A percentile compares a stretch with the other conserved stretches of the same genome.
Conservation (phyloP, 139 green algal genomes). For the Protoeuglena noctilucae region DNA sequence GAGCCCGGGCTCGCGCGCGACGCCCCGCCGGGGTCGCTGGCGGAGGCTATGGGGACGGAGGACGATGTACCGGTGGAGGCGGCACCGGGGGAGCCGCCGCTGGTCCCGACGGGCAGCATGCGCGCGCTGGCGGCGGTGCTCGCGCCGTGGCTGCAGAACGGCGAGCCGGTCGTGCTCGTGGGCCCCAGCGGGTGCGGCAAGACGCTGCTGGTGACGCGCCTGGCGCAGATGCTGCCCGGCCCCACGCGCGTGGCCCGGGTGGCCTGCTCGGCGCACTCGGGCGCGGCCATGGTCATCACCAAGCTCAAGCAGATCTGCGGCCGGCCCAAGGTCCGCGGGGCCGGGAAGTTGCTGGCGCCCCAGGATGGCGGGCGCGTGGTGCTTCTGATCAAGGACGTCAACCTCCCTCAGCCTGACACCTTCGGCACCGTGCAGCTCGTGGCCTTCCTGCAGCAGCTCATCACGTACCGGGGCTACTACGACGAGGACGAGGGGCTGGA, state of each 20-base stretch:
- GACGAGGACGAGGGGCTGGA: constrained; percentile 41
- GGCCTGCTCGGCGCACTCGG: constrained; percentile 58
- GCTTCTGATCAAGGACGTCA: constrained; percentile 54
- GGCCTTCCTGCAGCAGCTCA: constrained; percentile 62
- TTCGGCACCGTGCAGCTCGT: constrained; percentile 63
- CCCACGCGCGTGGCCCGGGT: constrained; percentile 27
- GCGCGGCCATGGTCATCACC: constrained; percentile 44
- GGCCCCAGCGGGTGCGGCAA: constrained; percentile 43
- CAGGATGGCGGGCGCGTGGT: constrained; percentile 38
- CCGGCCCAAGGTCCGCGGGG: constrained; percentile 43
- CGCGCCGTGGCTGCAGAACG: constrained; percentile 38
- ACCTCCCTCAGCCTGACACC: constrained; percentile 58
- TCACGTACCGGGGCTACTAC: constrained; percentile 60
- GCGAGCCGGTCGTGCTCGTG: constrained; percentile 47
- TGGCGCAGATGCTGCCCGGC: constrained; percentile 2
- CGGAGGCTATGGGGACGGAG: neutral
- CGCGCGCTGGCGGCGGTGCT: constrained; percentile 22
- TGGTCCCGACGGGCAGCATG: constrained; percentile 13
- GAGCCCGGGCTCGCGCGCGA: neutral
- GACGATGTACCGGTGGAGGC: constrained; percentile 1
- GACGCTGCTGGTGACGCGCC: constrained; percentile 36
- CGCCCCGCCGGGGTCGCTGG: too few relatives aligned
- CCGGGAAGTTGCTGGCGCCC: constrained; percentile 40
- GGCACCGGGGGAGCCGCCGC: neutral
- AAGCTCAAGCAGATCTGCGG: constrained; percentile 54